A percentile compares a stretch with the other conserved stretches of the same genome.
Evolutionary conservation across 2,329 filamentous ascomycete genomes (phyloP).

Genomic region (Ophioceras dolichostomum): DNA sequence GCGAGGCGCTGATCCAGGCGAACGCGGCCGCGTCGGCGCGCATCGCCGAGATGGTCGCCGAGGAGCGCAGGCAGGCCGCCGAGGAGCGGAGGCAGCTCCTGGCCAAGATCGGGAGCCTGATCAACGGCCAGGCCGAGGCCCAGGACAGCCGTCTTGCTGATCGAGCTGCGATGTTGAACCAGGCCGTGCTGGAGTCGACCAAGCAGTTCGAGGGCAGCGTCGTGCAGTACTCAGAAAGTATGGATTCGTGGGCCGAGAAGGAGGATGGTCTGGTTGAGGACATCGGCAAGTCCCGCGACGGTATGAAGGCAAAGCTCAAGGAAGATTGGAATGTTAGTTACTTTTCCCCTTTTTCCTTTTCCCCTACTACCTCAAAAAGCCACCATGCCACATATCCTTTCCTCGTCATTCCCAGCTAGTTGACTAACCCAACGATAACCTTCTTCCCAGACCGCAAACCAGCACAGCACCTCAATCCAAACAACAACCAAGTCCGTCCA

Average conservation of each 20-base stretch:
- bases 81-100: slow-evolving; percentile 65
- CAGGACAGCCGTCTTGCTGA: slow-evolving; percentile 61
- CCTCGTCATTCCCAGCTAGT: not conserved
- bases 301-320: slow-evolving; percentile 69
- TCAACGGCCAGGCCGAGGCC: slow-evolving; percentile 59
- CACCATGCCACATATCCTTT: too few relatives aligned
- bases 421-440: slow-evolving; percentile 15
- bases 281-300: slow-evolving; percentile 61
- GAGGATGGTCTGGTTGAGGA: slow-evolving; percentile 59
- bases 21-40: slow-evolving; percentile 54
- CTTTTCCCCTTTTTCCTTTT: slow-evolving; percentile 13
- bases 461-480: slow-evolving; percentile 74
- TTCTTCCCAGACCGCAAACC: slow-evolving; percentile 51
- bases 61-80: slow-evolving; percentile 62
- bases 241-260: slow-evolving; percentile 62
- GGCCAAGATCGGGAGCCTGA: slow-evolving; percentile 62
- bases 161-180: slow-evolving; percentile 49
- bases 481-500: slow-evolving; percentile 78
- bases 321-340: slow-evolving; percentile 69
- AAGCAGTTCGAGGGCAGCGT: slow-evolving; percentile 53
- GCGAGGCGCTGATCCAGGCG: slow-evolving; percentile 53
- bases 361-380: not conserved
- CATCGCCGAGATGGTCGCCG: slow-evolving; percentile 58
- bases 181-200: slow-evolving; percentile 52
- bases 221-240: slow-evolving; percentile 52